A percentile compares a stretch with the other conserved stretches of the same genome.
phyloP scores from a whole-genome alignment of 2,329 filamentous ascomycete species.

The Nemania diffusa region DNA sequence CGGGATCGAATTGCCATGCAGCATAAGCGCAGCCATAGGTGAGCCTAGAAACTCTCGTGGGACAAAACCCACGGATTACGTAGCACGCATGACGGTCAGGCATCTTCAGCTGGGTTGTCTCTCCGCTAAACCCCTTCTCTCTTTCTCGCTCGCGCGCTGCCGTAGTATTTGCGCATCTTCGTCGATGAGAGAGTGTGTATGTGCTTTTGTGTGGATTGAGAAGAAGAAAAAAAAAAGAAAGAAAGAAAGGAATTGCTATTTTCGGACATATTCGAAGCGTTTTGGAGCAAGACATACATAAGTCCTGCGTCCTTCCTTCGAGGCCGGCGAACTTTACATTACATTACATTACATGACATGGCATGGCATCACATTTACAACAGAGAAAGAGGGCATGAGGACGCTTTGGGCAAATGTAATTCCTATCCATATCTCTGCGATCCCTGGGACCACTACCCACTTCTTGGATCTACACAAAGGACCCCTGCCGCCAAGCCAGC shows the following conservation, averaged over 20 bases:
- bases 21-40: neutral
- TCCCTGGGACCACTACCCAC: slow-evolving; percentile 29
- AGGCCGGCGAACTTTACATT: neutral
- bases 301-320: neutral
- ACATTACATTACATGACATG: neutral
- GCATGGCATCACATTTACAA: neutral
- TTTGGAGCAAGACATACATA: too few species aligned
- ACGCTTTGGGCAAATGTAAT: slow-evolving; percentile 20
- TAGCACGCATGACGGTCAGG: slow-evolving; percentile 7
- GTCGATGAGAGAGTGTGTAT: too few species aligned
- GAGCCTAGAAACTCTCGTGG: slow-evolving; percentile 1
- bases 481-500: slow-evolving; percentile 35
- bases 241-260: too few species aligned
- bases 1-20: slow-evolving; percentile 8
- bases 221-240: too few species aligned
- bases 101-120: slow-evolving; percentile 9
- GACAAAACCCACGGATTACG: neutral
- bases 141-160: neutral
- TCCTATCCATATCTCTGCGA: slow-evolving; percentile 27
- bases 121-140: neutral
- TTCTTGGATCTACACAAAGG: slow-evolving; percentile 29
- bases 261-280: too few species aligned
- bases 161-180: neutral
- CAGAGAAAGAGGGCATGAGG: neutral
- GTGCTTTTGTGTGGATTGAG: too few species aligned